These are phyloP conservation scores for Gymnopilus junonius DNA, from an alignment of 768 basidiomycete species.

Conservation along the genomic window DNA sequence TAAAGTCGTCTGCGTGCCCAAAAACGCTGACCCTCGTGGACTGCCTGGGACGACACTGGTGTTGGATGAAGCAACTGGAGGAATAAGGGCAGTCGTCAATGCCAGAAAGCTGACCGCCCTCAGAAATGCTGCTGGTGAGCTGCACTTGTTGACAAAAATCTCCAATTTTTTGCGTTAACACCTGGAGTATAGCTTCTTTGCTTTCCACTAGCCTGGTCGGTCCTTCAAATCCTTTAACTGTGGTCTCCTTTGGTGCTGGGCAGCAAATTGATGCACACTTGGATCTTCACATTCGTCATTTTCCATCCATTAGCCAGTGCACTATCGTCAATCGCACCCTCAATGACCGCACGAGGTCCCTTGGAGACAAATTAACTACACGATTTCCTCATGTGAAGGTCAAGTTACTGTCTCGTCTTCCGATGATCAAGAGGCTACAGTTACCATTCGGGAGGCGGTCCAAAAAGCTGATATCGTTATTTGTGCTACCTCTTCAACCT, in stretches of 20 bases:
- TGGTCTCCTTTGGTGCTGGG: conserved; percentile 78
- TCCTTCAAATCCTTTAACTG: conserved; percentile 37
- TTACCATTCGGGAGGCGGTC: conserved; percentile 33
- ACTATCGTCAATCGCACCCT: conserved; percentile 67
- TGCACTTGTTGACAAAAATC: neutral
- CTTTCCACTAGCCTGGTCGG: conserved; percentile 64
- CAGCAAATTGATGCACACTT: conserved; percentile 72
- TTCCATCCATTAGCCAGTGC: conserved; percentile 54
- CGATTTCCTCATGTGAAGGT: conserved; percentile 31
- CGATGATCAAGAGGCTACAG: neutral
- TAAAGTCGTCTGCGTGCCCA: conserved; percentile 84
- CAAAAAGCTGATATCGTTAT: conserved; percentile 60
- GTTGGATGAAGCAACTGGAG: conserved; percentile 71
- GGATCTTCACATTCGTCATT: conserved; percentile 60
- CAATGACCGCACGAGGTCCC: conserved; percentile 48
- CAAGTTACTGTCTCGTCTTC: conserved; percentile 18
- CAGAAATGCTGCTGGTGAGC: conserved; percentile 78
- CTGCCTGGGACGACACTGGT: conserved; percentile 80
- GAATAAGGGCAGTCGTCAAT: conserved; percentile 77
- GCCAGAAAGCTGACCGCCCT: conserved; percentile 78
- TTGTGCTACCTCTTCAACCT: conserved; percentile 74
- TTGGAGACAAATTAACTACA: conserved; percentile 32
- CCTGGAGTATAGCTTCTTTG: conserved; percentile 56
- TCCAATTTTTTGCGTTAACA: neutral
- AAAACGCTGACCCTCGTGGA: conserved; percentile 49